Evolutionary conservation across 1,284 basidiomycete genomes (phyloP), one percentile per base, ranked within the genome.

Genomic region (Athelia sp.): DNA sequence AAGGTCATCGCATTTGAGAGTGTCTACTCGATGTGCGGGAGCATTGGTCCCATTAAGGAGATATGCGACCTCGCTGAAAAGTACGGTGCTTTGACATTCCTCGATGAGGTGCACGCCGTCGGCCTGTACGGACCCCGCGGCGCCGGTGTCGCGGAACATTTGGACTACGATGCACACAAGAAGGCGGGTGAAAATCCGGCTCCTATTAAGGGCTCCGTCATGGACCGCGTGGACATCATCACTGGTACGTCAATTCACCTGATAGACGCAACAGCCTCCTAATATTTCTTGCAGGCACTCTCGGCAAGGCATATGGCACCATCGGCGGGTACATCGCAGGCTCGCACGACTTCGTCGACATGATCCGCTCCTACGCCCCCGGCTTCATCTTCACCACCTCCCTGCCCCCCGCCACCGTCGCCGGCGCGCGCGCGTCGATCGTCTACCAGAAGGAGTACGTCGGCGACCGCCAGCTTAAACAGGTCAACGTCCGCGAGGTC

Each of bases 301-400:
- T 99, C 57, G 97, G 95, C 63, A 99, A 99, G 78, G 94, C 97
- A 53, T 99, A 94, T 65, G 97, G 97, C 56, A 90, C 92, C 56
- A 90, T 99, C 54, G 97, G 97, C 52, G 97, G 96, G 54, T 99
- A 99, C 75, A 93, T 99, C 63, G 96, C 95, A 54, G 97, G 92
- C 53, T 98, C 94, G 14, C 79, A 86, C 58, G 86, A 94, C 62
- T 87, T 99, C 61, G 91, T 99, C 56, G 91, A 94, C 68, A 87
- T 93, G 78, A 87, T 99, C 61, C 84, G 97, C 60, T 98, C 95
- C 44, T 99, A 98, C 68, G 95, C 96, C 49, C 91, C 97, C 45
- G 97, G 97, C 56, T 99, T 99, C 76, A 99, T 99, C 76, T 99
- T 99, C 73, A 98, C 95, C 15, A 99, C 97, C 15, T 98, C 97